Evolutionary conservation across 139 green algal genomes (phyloP).

Genomic region (Asterochloris sp.): DNA sequence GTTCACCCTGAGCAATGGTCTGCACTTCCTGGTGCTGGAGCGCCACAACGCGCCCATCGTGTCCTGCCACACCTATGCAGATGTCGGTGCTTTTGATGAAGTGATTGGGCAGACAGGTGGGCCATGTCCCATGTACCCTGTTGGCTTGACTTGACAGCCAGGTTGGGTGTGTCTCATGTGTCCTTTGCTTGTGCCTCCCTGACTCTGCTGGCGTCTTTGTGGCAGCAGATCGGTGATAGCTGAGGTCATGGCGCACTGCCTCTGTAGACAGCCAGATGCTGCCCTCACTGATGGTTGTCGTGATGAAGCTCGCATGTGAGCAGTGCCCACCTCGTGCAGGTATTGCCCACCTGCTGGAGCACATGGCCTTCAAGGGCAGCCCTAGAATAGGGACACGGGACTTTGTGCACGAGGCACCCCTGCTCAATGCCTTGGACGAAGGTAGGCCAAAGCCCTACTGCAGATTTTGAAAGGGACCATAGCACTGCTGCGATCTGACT

Average conservation of each 20-base stretch:
- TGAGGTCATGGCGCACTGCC: too few relatives aligned
- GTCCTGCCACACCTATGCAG: slow-evolving; percentile 65
- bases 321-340: slow-evolving; percentile 17
- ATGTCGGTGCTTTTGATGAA: slow-evolving; percentile 79
- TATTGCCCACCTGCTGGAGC: slow-evolving; percentile 87
- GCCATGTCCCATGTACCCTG: neutral
- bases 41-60: slow-evolving; percentile 68
- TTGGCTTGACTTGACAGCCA: neutral
- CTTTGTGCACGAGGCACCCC: slow-evolving; percentile 32
- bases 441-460: slow-evolving; percentile 20
- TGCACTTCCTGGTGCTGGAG: slow-evolving; percentile 82
- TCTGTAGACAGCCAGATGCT: neutral
- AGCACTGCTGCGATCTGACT: too few relatives aligned
- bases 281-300: neutral
- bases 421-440: slow-evolving; percentile 75
- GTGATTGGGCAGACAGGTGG: slow-evolving; percentile 61
- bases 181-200: too few relatives aligned
- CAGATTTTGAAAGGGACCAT: too few relatives aligned
- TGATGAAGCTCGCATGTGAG: neutral
- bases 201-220: too few relatives aligned
- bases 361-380: slow-evolving; percentile 83
- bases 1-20: slow-evolving; percentile 85
- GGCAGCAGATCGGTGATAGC: too few relatives aligned
- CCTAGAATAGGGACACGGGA: slow-evolving; percentile 46
- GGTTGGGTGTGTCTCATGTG: too few relatives aligned